Conservation (phyloP, 2,329 filamentous ascomycete genomes). For the Diplodia intermedia region DNA sequence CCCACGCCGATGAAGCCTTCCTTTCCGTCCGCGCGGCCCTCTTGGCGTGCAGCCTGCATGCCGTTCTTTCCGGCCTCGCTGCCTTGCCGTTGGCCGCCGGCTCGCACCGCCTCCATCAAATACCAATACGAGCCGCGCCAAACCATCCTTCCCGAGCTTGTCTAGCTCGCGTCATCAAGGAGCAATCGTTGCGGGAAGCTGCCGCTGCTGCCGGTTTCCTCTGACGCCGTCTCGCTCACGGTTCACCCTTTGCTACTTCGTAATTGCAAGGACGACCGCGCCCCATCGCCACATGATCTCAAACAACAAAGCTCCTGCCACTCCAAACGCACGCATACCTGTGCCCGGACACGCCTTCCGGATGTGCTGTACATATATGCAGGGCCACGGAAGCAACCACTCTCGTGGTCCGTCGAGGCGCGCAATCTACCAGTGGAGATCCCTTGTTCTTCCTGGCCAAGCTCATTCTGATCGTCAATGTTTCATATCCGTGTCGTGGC, state of each 20-base stretch:
- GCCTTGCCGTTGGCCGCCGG: conserved; percentile 8
- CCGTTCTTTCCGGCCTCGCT: conserved; percentile 19
- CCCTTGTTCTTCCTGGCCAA: too few species aligned
- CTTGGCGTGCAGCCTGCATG: conserved; percentile 22
- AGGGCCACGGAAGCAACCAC: background rate
- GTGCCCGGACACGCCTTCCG: background rate
- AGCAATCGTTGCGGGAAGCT: background rate
- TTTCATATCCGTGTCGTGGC: too few species aligned
- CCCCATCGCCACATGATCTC: conserved; percentile 6
- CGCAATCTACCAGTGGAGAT: too few species aligned
- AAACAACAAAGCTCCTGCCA: background rate
- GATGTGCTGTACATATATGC: background rate
- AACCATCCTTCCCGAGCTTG: conserved; percentile 27
- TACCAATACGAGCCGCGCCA: conserved; percentile 15
- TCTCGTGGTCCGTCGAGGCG: too few species aligned
- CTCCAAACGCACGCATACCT: background rate
- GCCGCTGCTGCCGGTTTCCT: background rate
- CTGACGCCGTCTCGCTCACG: conserved; percentile 15
- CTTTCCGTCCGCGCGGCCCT: conserved; percentile 23
- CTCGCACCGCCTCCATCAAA: conserved; percentile 11
- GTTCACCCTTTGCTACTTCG: conserved; percentile 11
- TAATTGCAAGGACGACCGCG: conserved; percentile 23
- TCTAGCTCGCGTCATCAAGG: background rate
- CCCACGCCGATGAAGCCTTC: conserved; percentile 9
- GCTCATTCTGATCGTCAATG: too few species aligned